Conservation (phyloP, 345 rosid genomes). For the Eutrema japonicum region DNA sequence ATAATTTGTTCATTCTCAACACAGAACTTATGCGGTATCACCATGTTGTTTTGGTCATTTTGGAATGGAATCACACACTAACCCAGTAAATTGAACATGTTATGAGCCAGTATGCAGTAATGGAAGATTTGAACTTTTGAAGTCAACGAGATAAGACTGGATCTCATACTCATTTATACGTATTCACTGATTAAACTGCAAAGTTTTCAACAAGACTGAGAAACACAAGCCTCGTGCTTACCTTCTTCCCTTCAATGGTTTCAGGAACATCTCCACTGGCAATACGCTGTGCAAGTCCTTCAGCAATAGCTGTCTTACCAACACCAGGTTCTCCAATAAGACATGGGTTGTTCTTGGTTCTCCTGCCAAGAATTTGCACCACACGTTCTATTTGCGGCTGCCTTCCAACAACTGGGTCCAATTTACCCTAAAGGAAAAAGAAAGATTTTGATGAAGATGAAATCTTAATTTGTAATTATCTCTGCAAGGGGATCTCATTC, state of each 20-base stretch:
- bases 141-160: background rate
- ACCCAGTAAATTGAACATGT: slow-evolving; percentile 7
- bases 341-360: slow-evolving; percentile 97
- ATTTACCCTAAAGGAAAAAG: slow-evolving; percentile 67
- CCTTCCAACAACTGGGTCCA: slow-evolving; percentile 99
- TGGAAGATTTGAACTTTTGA: background rate
- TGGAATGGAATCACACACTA: slow-evolving; percentile 15
- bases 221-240: slow-evolving; percentile 32
- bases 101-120: background rate
- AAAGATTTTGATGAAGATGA: slow-evolving; percentile 7
- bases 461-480: background rate
- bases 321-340: slow-evolving; percentile 99
- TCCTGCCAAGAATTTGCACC: slow-evolving; percentile 91
- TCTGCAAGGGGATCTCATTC: background rate
- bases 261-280: slow-evolving; percentile 97
- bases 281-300: slow-evolving; percentile 97
- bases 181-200: background rate
- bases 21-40: background rate
- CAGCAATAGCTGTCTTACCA: slow-evolving; percentile 99
- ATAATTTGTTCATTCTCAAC: background rate
- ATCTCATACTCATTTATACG: background rate
- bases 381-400: slow-evolving; percentile 97
- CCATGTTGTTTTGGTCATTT: background rate
- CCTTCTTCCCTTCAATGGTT: slow-evolving; percentile 98
- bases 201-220: slow-evolving; percentile 14